Base-by-base conservation (phyloP, 78 protist genomes). In the Speleostelium caveatum region DNA sequence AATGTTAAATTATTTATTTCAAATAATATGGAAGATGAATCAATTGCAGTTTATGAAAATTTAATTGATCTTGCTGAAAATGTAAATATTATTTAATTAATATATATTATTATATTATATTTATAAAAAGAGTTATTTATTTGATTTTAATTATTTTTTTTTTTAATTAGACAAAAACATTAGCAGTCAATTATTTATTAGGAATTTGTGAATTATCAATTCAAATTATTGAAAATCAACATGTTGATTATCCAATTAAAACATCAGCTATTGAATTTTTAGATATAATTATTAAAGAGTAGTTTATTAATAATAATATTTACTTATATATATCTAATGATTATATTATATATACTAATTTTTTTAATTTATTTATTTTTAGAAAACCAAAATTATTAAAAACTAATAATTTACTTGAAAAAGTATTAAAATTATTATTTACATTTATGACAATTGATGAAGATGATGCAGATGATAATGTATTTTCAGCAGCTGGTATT, bases 41-140 rank as follows among this genome's bases (percentile, higher is more conserved):
- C 75, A n/a, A 66, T 35, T 69, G 21, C 86, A 49, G 68, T 93
- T 21, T 93, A 55, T 45, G 95, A 86, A 58, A 56, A 86, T 12
- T 74, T 93, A 24, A 83, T 79, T 73, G 95, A 93, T 36, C 36
- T 93, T 7, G 77, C 73, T 22, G 95, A 93, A 66, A 75, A 58
- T 67, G 60, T 71, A 49, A 24, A n/a, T 10, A 5, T n/a, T n/a
- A n/a, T n/a, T n/a, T n/a, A n/a, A n/a, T n/a, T n/a, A n/a, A n/a
- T n/a, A n/a, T 22, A 72, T 59, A 32, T 41, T 24, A 22, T 93
- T 67, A 22, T 60, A 86, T 39, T 58, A 68, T 24, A 75, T 65
- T 56, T 75, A 86, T 2, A 59, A 73, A 73, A 93, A 86, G 16
- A 75, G 42, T 42, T 83, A 80, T 26, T 66, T 86, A n/a, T 60